phyloP scores from a whole-genome alignment of 2,329 filamentous ascomycete species.

The Ceratocystiopsis sp. region DNA sequence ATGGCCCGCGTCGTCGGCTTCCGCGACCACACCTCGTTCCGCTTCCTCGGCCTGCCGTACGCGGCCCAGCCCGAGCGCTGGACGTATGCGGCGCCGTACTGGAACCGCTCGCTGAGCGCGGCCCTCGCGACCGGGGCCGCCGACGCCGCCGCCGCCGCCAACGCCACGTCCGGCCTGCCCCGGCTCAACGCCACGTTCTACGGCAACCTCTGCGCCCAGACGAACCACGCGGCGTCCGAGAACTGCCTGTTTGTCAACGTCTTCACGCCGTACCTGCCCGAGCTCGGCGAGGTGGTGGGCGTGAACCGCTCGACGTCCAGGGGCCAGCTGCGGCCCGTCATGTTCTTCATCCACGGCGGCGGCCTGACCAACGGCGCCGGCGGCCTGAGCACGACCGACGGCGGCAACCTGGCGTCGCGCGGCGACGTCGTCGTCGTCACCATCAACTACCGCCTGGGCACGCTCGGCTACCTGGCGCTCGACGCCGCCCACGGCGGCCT shows the following conservation, averaged over 20 bases:
- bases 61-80: constrained; percentile 26
- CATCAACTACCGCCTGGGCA: constrained; percentile 43
- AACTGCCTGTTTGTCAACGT: constrained; percentile 32
- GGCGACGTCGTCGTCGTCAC: constrained; percentile 41
- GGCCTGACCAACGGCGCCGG: constrained; percentile 33
- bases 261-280: constrained; percentile 23
- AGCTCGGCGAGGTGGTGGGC: background rate
- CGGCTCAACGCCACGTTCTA: constrained; percentile 19
- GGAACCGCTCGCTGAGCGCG: constrained; percentile 3
- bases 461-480: constrained; percentile 40
- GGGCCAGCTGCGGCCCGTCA: constrained; percentile 18
- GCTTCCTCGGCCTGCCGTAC: constrained; percentile 32
- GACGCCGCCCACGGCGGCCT: constrained; percentile 20
- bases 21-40: constrained; percentile 29
- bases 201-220: constrained; percentile 23
- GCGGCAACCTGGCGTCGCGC: constrained; percentile 37
- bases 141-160: constrained; percentile 13
- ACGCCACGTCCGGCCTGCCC: background rate
- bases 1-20: constrained; percentile 19
- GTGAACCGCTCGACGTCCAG: constrained; percentile 1
- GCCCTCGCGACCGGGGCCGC: background rate
- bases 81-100: constrained; percentile 23
- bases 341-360: constrained; percentile 30
- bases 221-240: constrained; percentile 18
- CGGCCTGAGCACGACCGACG: constrained; percentile 25